These are phyloP conservation scores for Paramyrothecium roridum DNA, from an alignment of 2,329 filamentous ascomycete species.

Conservation along the genomic window DNA sequence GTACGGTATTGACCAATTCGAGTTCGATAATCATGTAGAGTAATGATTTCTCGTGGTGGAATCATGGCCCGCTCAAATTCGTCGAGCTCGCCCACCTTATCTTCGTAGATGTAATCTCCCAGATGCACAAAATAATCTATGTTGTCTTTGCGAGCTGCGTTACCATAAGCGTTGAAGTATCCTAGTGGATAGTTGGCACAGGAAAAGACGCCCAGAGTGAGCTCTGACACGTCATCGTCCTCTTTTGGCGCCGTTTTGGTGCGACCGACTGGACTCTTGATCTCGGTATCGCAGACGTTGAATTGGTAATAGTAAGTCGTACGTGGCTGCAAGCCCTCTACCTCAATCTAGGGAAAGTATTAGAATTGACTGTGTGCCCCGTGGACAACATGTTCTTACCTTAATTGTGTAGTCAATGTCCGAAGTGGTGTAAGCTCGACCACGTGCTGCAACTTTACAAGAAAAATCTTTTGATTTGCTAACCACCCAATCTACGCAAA, in stretches of 20 bases:
- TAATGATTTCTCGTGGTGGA: conserved; percentile 24
- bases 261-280: conserved; percentile 59
- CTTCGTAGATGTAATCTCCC: conserved; percentile 64
- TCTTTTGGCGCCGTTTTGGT: conserved; percentile 66
- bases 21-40: conserved; percentile 39
- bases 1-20: conserved; percentile 36
- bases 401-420: conserved; percentile 77
- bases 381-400: conserved; percentile 27
- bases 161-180: conserved; percentile 60
- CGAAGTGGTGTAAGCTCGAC: conserved; percentile 64
- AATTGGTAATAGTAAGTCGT: conserved; percentile 70
- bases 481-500: conserved; percentile 67
- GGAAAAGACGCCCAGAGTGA: conserved; percentile 67
- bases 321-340: conserved; percentile 56
- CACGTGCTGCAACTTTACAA: conserved; percentile 45
- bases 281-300: conserved; percentile 60
- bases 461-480: conserved; percentile 33
- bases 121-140: conserved; percentile 59
- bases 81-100: conserved; percentile 5
- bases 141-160: conserved; percentile 55
- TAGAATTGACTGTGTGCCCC: no score
- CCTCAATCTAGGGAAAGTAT: conserved; percentile 51
- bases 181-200: conserved; percentile 62
- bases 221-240: conserved; percentile 52
- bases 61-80: conserved; percentile 21